Conservation (phyloP, 148 eudicot species). For the Chenopodium album region DNA sequence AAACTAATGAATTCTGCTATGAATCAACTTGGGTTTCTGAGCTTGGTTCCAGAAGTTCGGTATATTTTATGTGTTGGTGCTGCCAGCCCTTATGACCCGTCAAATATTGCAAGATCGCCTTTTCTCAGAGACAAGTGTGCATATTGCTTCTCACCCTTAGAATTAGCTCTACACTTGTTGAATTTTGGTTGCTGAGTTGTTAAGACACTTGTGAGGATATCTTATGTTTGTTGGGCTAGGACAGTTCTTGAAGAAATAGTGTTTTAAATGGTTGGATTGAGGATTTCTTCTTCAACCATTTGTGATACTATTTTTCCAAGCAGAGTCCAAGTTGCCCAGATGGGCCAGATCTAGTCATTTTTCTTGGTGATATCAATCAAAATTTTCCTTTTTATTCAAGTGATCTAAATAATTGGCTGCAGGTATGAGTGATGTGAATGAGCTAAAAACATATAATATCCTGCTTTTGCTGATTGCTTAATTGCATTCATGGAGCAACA, state of each 20-base stretch:
- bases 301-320: slow-evolving; percentile 40
- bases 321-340: slow-evolving; percentile 32
- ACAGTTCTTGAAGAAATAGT: slow-evolving; percentile 46
- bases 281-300: slow-evolving; percentile 41
- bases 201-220: neutral
- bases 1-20: slow-evolving; percentile 7
- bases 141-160: slow-evolving; percentile 2
- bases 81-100: slow-evolving; percentile 3
- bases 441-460: neutral
- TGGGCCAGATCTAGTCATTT: slow-evolving; percentile 15
- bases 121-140: slow-evolving; percentile 10
- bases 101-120: neutral
- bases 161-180: slow-evolving; percentile 12
- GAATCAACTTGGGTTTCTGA: slow-evolving; percentile 1
- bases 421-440: slow-evolving; percentile 14
- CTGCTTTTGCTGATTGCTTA: slow-evolving; percentile 1
- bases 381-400: neutral
- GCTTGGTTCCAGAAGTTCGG: slow-evolving; percentile 2
- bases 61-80: slow-evolving; percentile 1
- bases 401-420: slow-evolving; percentile 17
- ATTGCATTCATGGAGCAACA: neutral
- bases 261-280: slow-evolving; percentile 47
- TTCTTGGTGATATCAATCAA: slow-evolving; percentile 20
- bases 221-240: slow-evolving; percentile 27
- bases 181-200: slow-evolving; percentile 15